Conservation (phyloP, 257 asterid genomes). For the Solanum sitiens region DNA sequence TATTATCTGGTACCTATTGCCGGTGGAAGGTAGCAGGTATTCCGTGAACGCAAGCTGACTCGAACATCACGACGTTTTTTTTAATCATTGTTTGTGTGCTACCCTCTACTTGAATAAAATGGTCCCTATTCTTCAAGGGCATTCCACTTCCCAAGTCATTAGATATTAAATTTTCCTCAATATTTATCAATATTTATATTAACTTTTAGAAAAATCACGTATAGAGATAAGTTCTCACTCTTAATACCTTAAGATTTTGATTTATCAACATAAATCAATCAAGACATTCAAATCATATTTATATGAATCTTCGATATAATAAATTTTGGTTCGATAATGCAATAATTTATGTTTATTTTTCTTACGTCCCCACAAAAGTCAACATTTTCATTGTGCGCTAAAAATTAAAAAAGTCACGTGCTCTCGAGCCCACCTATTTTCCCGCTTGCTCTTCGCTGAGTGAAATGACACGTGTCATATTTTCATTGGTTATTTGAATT, state of each 20-base stretch:
- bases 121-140: background rate
- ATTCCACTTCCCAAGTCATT: background rate
- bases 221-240: background rate
- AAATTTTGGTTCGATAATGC: background rate
- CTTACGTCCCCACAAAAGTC: background rate
- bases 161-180: no score
- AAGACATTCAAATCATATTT: no score
- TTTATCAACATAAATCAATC: no score
- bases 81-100: background rate
- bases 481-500: background rate
- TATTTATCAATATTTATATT: no score
- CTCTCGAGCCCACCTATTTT: background rate
- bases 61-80: rapidly evolving
- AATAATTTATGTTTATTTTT: background rate
- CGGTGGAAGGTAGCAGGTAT: background rate
- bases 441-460: background rate
- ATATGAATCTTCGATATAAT: background rate
- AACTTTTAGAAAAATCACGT: no score
- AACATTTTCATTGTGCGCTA: background rate
- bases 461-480: background rate
- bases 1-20: background rate
- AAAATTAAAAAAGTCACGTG: constrained; percentile 2
- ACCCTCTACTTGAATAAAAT: background rate
- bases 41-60: background rate
- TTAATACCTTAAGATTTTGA: background rate